Evolutionary conservation across 225 moss, liverwort and hornwort species (phyloP), one percentile per base, ranked within the genome.

Genomic region (Antitrichia curtipendula): DNA sequence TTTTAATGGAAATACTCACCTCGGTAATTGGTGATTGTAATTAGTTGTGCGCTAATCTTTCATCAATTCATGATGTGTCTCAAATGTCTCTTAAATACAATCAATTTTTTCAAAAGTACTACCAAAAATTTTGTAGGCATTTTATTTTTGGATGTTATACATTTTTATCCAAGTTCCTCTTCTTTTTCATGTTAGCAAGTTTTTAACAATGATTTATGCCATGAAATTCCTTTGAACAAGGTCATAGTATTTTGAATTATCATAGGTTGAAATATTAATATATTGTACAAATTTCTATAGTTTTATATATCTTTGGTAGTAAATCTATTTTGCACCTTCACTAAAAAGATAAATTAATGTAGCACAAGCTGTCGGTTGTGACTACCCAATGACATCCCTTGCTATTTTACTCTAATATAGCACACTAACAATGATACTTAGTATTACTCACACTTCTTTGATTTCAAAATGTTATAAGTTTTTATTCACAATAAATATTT

Each of bases 241-340:
- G 5, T 43, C 3, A 15, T 43, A 41, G 9, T 41, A 15, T 3
- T 70, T 41, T 41, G 1, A 70, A 70, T 41, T 41, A 41, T 8
- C 0, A 0, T 0, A 25, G 0, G 5, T 70, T 41, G 41, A 70
- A 41, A 27, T 41, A 70, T 24, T 40, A 40, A 1, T 13, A 13
- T 41, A 69, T 25, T 41, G 15, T 27, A 70, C 13, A 40, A 14
- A 70, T 41, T 25, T 69, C 8, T 1, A 69, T 13, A 24, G 24
- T 13, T 69, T 3, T 49, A 49, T 49, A 12, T 49, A 12, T 13
- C 3, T 65, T 69, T 13, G 8, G 4, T 40, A 24, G 14, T 24
- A 11, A 24, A 8, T 40, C 24, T 40, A 40, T 41, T 40, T 40
- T 41, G 8, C 14, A 24, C 24, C 41, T 23, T 70, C 14, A 25